Percentiles rank a stretch among this genome's conserved stretches.
Evolutionary conservation across 352 stramenopile species (phyloP).

Genomic region (Phytophthora ohioensis): DNA sequence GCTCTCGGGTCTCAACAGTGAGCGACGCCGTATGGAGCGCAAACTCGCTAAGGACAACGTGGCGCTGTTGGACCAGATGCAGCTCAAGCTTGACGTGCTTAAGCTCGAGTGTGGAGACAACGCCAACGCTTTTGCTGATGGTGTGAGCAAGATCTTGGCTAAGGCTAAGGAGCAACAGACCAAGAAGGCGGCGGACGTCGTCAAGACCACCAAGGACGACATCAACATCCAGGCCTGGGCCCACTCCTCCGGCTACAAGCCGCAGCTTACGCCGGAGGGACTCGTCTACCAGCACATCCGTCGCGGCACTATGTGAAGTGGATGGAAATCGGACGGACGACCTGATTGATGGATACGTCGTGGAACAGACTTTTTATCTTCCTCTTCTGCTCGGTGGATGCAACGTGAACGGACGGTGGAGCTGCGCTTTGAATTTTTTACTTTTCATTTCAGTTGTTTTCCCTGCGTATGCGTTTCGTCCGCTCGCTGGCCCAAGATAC

Average conservation of each 20-base stretch:
- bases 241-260: conserved; percentile 35
- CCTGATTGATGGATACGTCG: conserved; percentile 2
- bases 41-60: conserved; percentile 82
- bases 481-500: conserved; percentile 7
- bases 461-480: conserved; percentile 23
- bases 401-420: conserved; percentile 7
- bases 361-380: conserved; percentile 13
- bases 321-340: background rate
- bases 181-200: conserved; percentile 55
- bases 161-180: conserved; percentile 68
- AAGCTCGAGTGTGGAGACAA: conserved; percentile 66
- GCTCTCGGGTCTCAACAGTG: conserved; percentile 66
- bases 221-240: conserved; percentile 59
- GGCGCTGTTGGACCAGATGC: conserved; percentile 71
- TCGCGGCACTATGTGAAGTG: conserved; percentile 75
- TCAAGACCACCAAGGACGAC: conserved; percentile 72
- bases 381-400: conserved; percentile 7
- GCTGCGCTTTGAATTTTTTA: conserved; percentile 28
- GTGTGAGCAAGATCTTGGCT: conserved; percentile 52
- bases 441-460: conserved; percentile 25
- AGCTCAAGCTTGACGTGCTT: conserved; percentile 69
- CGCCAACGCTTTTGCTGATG: conserved; percentile 65
- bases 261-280: conserved; percentile 56
- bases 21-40: conserved; percentile 79
- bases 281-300: conserved; percentile 78